These are phyloP conservation scores for Aspergillus homomorphus DNA, from an alignment of 495 filamentous ascomycete species.

Conservation along the genomic window DNA sequence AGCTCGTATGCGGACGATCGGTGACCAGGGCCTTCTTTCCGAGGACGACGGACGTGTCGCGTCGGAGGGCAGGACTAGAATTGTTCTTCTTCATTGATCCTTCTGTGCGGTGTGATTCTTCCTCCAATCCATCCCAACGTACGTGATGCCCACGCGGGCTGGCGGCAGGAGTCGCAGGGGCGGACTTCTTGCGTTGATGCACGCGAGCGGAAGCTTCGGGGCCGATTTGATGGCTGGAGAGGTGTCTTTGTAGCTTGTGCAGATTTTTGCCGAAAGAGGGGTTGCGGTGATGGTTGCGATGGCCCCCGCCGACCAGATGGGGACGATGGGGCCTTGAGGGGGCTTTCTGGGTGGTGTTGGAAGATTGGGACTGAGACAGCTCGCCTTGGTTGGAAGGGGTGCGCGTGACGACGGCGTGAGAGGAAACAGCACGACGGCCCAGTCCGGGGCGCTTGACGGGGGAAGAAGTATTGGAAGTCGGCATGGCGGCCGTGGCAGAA, in stretches of 20 bases:
- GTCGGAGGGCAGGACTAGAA: constrained; percentile 43
- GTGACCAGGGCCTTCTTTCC: constrained; percentile 40
- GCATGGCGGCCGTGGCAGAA: constrained; percentile 33
- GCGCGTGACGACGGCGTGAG: constrained; percentile 46
- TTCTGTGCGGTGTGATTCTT: constrained; percentile 25
- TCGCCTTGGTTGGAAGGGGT: constrained; percentile 31
- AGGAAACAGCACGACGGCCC: constrained; percentile 47
- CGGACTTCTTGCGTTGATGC: constrained; percentile 50
- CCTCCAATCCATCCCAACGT: constrained; percentile 39
- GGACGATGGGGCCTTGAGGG: constrained; percentile 34
- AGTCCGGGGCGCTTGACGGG: constrained; percentile 48
- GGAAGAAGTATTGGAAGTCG: constrained; percentile 40
- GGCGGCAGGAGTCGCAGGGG: constrained; percentile 42
- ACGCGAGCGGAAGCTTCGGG: constrained; percentile 33
- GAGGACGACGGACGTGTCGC: constrained; percentile 30
- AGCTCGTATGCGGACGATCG: constrained; percentile 35
- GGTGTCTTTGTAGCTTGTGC: constrained; percentile 39
- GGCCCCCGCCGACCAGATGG: constrained; percentile 44
- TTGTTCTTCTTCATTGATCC: constrained; percentile 46
- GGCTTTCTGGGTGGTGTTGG: constrained; percentile 29
- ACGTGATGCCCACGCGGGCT: constrained; percentile 42
- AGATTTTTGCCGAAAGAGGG: constrained; percentile 43
- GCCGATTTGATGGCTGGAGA: constrained; percentile 27
- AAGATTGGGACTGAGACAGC: constrained; percentile 32
- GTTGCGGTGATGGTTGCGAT: constrained; percentile 45